Base-by-base conservation (phyloP, 2,329 filamentous ascomycete genomes). In the Aspergillus pseudotamarii region DNA sequence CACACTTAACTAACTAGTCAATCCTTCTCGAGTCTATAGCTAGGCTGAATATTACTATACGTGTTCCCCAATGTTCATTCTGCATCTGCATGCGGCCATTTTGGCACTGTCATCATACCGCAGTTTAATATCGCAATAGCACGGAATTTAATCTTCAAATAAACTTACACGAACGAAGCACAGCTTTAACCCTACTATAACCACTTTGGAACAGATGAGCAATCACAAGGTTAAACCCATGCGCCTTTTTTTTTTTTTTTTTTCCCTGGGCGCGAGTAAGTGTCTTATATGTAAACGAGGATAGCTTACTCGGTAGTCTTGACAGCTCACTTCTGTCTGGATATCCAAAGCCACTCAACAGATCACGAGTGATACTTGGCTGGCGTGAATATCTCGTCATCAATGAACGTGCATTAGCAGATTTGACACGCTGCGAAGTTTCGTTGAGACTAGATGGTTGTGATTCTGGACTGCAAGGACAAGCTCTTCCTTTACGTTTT, bases 101-200 rank as follows among this genome's bases (percentile, higher is more conserved):
- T 30, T 21, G 21, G 30, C 12, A 55, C 32, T 36, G 30, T 54
- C 51, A 54, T 23, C 32, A 54, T 54, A 54, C 19, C 30, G 51
- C 21, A 55, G 10, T 55, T 55, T 55, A 14, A 55, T 38, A 38
- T 55, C 32, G 51, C 51, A 55, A 55, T 55, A 55, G 11, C 51
- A 55, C 32, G 34, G 21, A 38, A 55, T 55, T 26, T 28, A 14
- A 14, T 23, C 45, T 48, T 48, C 23, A 28, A 26, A 26, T 16
- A 14, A 12, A 28, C 45, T 26, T 28, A 48, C 45, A 26, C 23
- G 21, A 48, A 51, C 26, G 19, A 9, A 51, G 19, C 19, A n/a
- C 21, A 32, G 19, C 28, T 19, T 12, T 32, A 51, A 32, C 12
- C 30, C 48, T 32, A 21, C 48, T 30, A 50, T 28, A 19, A 3